Percentiles rank a stretch among this genome's conserved stretches.
Conservation (phyloP, 441 rosid species). For the Aquilaria agallochum region DNA sequence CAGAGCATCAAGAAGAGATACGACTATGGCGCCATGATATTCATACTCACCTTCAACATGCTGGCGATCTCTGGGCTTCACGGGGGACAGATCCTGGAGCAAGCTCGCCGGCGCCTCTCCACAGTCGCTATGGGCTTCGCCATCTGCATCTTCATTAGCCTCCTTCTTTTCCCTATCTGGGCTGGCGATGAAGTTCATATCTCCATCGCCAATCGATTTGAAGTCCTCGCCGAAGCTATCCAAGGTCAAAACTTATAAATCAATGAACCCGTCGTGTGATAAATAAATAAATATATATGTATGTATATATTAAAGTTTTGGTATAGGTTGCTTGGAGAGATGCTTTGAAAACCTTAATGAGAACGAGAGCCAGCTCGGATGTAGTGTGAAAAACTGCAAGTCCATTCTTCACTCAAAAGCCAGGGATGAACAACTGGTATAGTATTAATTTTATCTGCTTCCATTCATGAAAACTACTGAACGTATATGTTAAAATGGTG, state of each 20-base stretch:
- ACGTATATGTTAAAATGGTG: too few relatives aligned
- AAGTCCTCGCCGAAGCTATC: constrained; percentile 48
- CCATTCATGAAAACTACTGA: too few relatives aligned
- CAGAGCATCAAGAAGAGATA: constrained; percentile 55
- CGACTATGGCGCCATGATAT: constrained; percentile 77
- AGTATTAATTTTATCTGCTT: neutral
- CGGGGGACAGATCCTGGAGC: constrained; percentile 26
- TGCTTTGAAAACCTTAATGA: constrained; percentile 24
- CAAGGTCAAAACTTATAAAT: constrained; percentile 35
- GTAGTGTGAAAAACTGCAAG: constrained; percentile 30
- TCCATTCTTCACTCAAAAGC: constrained; percentile 42
- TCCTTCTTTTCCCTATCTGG: constrained; percentile 74
- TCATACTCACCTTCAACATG: constrained; percentile 76
- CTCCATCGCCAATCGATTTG: constrained; percentile 40
- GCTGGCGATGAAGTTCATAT: constrained; percentile 81
- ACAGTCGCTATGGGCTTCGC: constrained; percentile 57
- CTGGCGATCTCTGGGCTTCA: constrained; percentile 63
- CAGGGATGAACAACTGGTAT: constrained; percentile 61
- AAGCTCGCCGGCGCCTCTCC: constrained; percentile 56
- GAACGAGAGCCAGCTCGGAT: constrained; percentile 20
- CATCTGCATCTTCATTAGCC: constrained; percentile 51
- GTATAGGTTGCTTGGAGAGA: constrained; percentile 37
- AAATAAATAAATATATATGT: neutral
- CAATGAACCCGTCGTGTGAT: too few relatives aligned
- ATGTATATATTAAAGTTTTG: neutral